Evolutionary conservation across 2,329 filamentous ascomycete species (phyloP).

Genomic region (Pseudocercospora macadamiae): DNA sequence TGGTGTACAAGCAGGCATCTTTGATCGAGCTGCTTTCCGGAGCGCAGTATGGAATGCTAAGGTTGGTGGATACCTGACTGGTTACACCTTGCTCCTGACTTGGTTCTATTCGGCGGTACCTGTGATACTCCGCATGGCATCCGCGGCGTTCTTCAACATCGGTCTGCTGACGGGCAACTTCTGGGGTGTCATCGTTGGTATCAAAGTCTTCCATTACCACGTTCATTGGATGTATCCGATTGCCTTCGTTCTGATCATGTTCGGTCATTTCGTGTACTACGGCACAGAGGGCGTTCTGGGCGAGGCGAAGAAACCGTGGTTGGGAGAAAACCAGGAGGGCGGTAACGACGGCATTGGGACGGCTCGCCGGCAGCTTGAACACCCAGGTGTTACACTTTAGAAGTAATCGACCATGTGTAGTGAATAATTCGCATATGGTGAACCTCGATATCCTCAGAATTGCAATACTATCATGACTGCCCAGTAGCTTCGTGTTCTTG

Average conservation of each 20-base stretch:
- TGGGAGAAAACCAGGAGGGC: slow-evolving; percentile 81
- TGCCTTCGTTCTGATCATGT: slow-evolving; percentile 88
- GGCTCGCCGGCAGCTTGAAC: slow-evolving; percentile 67
- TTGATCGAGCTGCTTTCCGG: slow-evolving; percentile 75
- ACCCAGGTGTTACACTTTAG: slow-evolving; percentile 43
- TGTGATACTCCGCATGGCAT: slow-evolving; percentile 83
- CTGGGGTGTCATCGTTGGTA: slow-evolving; percentile 93
- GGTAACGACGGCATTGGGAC: slow-evolving; percentile 82
- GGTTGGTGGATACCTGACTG: slow-evolving; percentile 80
- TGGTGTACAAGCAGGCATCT: slow-evolving; percentile 86
- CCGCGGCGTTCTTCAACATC: slow-evolving; percentile 95
- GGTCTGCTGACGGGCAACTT: slow-evolving; percentile 92
- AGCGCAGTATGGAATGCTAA: slow-evolving; percentile 48
- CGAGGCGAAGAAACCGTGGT: slow-evolving; percentile 92
- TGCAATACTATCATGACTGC: too few relatives aligned
- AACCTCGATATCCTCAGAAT: too few relatives aligned
- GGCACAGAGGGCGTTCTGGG: slow-evolving; percentile 78
- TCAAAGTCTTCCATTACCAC: slow-evolving; percentile 76
- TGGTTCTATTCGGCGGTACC: slow-evolving; percentile 90
- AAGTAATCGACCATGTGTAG: neutral
- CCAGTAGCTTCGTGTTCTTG: too few relatives aligned
- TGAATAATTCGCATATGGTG: neutral
- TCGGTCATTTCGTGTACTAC: slow-evolving; percentile 87
- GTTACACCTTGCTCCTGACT: slow-evolving; percentile 80
- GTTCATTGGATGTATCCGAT: slow-evolving; percentile 94